phyloP scores from a whole-genome alignment of 768 basidiomycete genomes.

The Cystofilobasidium ferigula region DNA sequence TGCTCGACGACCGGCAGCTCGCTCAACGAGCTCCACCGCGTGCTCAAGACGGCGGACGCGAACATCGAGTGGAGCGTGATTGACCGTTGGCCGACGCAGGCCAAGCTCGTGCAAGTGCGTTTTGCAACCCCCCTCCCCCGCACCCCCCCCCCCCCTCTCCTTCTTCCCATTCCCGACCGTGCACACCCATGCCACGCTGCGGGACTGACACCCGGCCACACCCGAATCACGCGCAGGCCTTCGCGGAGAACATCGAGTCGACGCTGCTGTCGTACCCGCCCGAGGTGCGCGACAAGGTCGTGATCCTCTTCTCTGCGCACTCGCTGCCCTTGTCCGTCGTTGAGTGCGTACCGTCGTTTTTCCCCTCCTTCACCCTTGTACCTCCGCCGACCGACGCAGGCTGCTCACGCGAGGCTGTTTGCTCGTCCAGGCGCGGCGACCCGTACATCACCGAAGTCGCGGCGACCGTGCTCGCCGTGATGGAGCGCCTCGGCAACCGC shows the following conservation, averaged over 20 bases:
- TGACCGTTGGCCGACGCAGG: conserved; percentile 93
- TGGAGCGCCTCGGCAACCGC: conserved; percentile 56
- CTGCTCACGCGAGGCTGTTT: neutral
- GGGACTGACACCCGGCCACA: too few species aligned
- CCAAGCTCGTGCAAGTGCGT: conserved; percentile 80
- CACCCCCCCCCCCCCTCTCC: conserved; percentile 2
- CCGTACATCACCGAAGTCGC: conserved; percentile 94
- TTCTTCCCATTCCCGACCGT: neutral
- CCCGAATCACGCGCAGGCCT: conserved; percentile 56
- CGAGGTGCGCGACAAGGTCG: conserved; percentile 56
- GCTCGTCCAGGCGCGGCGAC: conserved; percentile 68
- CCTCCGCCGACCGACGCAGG: neutral
- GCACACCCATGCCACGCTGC: too few species aligned
- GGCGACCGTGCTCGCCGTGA: conserved; percentile 83
- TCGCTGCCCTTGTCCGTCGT: conserved; percentile 96
- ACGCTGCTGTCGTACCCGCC: conserved; percentile 61
- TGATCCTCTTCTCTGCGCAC: conserved; percentile 91
- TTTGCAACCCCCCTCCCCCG: neutral
- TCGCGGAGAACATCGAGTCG: conserved; percentile 74
- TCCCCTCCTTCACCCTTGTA: neutral
- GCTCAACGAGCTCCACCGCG: conserved; percentile 68
- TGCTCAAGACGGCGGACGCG: conserved; percentile 30
- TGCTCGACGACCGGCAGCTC: conserved; percentile 98
- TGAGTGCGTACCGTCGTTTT: conserved; percentile 49
- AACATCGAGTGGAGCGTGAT: conserved; percentile 90